These are phyloP conservation scores for Taphrina deformans DNA, from an alignment of 1,139 yeast genomes.

Conservation along the genomic window DNA sequence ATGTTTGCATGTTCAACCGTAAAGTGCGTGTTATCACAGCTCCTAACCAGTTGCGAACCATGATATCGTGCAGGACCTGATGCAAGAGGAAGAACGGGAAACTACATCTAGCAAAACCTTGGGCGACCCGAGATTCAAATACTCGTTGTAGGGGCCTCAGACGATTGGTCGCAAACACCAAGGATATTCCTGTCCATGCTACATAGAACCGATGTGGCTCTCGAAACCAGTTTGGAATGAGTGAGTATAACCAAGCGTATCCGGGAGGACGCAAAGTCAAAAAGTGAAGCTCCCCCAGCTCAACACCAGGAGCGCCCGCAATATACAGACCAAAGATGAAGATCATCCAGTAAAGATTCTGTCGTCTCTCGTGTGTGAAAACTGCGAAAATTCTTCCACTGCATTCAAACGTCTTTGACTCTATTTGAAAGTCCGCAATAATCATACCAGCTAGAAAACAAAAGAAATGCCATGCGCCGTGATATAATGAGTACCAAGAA, in stretches of 20 bases:
- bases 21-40: background rate
- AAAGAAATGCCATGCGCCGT: slow-evolving; percentile 22
- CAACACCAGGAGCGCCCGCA: slow-evolving; percentile 19
- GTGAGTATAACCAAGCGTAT: background rate
- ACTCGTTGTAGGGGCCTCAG: background rate
- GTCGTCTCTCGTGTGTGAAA: background rate
- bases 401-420: slow-evolving; percentile 1
- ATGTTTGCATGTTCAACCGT: background rate
- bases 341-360: background rate
- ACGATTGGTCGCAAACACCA: background rate
- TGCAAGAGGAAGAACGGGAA: slow-evolving; percentile 23
- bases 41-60: background rate
- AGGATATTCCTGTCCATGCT: slow-evolving; percentile 2
- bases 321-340: slow-evolving; percentile 24
- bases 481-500: background rate
- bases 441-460: slow-evolving; percentile 28
- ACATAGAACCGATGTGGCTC: slow-evolving; percentile 23
- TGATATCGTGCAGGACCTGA: background rate
- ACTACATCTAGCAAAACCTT: slow-evolving; percentile 3
- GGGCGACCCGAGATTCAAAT: slow-evolving; percentile 6
- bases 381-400: background rate
- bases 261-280: slow-evolving; percentile 6
- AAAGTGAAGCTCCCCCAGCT: background rate
- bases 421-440: slow-evolving; percentile 16
- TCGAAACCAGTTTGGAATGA: slow-evolving; percentile 1